phyloP scores from a whole-genome alignment of 805 yeast species.

The Lipomyces yamanashiensis region DNA sequence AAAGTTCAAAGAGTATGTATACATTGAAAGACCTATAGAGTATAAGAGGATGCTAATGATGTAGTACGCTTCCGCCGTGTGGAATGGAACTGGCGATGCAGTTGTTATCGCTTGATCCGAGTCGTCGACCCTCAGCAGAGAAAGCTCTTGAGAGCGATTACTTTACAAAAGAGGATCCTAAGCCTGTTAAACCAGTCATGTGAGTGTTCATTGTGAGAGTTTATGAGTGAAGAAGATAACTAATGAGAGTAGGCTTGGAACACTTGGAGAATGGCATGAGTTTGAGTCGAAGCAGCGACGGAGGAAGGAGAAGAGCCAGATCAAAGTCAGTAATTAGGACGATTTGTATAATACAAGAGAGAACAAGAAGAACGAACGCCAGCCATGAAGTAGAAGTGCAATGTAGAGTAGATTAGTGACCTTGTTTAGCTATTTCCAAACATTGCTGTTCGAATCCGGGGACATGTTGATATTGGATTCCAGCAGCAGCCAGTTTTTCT shows the following conservation, averaged over 20 bases:
- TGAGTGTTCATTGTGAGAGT: slow-evolving; percentile 26
- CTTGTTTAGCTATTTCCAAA: slow-evolving; percentile 59
- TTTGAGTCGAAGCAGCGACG: slow-evolving; percentile 86
- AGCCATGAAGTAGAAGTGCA: not conserved
- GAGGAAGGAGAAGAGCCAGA: slow-evolving; percentile 35
- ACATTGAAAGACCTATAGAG: not conserved
- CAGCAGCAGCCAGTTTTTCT: slow-evolving; percentile 56
- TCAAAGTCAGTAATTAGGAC: not conserved
- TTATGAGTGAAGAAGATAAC: not conserved
- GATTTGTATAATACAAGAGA: not conserved
- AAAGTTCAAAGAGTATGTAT: slow-evolving; percentile 49
- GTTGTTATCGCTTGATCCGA: slow-evolving; percentile 72
- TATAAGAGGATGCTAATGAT: not conserved
- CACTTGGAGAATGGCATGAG: slow-evolving; percentile 95
- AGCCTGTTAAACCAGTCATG: slow-evolving; percentile 60
- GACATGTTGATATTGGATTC: slow-evolving; percentile 74
- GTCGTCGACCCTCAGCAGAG: slow-evolving; percentile 64
- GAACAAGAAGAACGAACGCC: not conserved
- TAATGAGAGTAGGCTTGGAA: slow-evolving; percentile 47
- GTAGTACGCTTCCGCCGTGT: slow-evolving; percentile 38
- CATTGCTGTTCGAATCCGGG: slow-evolving; percentile 82
- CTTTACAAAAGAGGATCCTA: slow-evolving; percentile 67
- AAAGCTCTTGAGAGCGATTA: slow-evolving; percentile 73
- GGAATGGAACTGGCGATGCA: slow-evolving; percentile 65
- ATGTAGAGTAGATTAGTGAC: slow-evolving; percentile 16